Evolutionary conservation across 257 asterid species (phyloP).

Genomic region (Thymus mandschuricus): DNA sequence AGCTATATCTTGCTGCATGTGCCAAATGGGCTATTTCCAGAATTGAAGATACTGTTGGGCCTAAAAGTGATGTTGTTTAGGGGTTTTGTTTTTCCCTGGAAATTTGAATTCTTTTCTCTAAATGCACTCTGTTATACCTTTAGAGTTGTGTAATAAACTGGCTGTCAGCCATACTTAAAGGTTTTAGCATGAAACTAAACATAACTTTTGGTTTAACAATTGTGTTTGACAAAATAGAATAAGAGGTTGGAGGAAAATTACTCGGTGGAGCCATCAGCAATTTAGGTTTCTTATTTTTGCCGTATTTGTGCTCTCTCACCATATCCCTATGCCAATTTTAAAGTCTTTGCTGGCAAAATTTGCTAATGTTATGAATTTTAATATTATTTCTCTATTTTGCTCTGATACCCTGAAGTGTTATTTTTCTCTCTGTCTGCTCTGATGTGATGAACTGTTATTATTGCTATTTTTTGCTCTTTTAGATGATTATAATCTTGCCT

Average conservation of each 20-base stretch:
- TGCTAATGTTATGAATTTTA: slow-evolving; percentile 18
- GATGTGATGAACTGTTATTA: slow-evolving; percentile 17
- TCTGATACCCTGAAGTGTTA: slow-evolving; percentile 22
- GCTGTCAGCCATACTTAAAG: not conserved
- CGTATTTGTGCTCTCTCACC: not conserved
- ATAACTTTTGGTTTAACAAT: not conserved
- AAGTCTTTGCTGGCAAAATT: slow-evolving; percentile 19
- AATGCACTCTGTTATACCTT: not conserved
- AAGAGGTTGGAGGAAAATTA: not conserved
- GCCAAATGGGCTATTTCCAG: not conserved
- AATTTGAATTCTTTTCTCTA: not conserved
- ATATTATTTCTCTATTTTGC: not conserved
- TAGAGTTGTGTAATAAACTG: not conserved
- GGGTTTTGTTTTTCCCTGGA: not conserved
- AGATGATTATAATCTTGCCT: slow-evolving; percentile 15
- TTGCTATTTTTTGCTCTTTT: slow-evolving; percentile 14
- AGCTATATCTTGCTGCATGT: not conserved
- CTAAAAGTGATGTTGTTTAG: not conserved
- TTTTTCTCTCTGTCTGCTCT: slow-evolving; percentile 13
- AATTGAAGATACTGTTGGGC: not conserved
- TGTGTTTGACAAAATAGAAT: not conserved
- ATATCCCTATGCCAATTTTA: slow-evolving; percentile 18
- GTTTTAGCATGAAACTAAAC: not conserved
- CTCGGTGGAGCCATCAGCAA: not conserved
- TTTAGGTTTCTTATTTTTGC: not conserved